These are phyloP conservation scores for Silene latifolia DNA, from an alignment of 148 eudicot genomes.

Conservation along the genomic window DNA sequence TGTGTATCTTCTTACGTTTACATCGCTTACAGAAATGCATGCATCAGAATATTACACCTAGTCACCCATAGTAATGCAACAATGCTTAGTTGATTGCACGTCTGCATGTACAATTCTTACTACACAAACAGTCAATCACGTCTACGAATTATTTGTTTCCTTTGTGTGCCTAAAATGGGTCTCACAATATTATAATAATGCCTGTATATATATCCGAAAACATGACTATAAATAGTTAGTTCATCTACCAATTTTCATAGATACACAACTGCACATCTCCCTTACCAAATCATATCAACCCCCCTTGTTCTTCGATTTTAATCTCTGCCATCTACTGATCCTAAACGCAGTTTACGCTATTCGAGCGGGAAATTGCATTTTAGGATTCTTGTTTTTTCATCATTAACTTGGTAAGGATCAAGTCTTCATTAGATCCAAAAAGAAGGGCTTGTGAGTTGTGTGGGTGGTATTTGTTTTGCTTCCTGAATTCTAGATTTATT, in stretches of 20 bases:
- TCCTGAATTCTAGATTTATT: not conserved
- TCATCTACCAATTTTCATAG: slow-evolving; percentile 4
- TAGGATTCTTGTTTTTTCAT: not conserved
- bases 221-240: slow-evolving; percentile 23
- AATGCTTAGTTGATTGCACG: slow-evolving; percentile 26
- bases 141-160: not conserved
- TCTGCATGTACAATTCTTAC: slow-evolving; percentile 14
- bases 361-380: not conserved
- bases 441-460: slow-evolving; percentile 5
- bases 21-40: not conserved
- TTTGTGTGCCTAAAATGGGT: not conserved
- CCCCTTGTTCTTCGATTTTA: not conserved
- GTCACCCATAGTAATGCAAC: not conserved
- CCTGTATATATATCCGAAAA: not conserved
- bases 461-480: not conserved
- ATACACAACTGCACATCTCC: not conserved
- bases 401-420: not conserved
- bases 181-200: not conserved
- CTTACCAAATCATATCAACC: slow-evolving; percentile 12
- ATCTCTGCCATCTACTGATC: not conserved
- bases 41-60: not conserved
- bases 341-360: not conserved
- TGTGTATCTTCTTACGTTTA: too few relatives aligned
- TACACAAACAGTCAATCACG: slow-evolving; percentile 17
- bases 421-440: not conserved